Conservation (phyloP, 306 rosid genomes). For the Castanea crenata region DNA sequence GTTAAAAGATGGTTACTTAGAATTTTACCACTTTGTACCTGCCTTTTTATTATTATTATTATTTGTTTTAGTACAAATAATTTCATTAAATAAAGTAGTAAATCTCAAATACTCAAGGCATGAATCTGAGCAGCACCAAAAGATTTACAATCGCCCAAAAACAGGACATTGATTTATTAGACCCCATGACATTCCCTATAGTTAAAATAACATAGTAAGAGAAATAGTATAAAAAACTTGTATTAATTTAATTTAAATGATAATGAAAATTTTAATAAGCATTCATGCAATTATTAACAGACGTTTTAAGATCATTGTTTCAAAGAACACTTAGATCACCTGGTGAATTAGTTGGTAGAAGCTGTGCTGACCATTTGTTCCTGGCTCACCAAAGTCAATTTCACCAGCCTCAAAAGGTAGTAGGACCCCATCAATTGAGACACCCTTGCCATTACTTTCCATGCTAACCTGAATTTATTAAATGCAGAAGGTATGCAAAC, state of each 20-base stretch:
- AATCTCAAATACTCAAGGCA: no score
- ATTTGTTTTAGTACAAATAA: no score
- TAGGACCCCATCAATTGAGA: slow-evolving; percentile 85
- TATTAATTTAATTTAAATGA: background rate
- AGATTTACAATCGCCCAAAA: no score
- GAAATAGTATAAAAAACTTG: background rate
- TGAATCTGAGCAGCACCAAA: no score
- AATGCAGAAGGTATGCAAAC: no score
- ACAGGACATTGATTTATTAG: no score
- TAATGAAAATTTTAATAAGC: background rate
- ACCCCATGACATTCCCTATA: background rate
- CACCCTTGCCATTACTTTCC: slow-evolving; percentile 99
- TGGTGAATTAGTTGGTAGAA: slow-evolving; percentile 98
- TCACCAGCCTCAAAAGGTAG: no score
- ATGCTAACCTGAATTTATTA: no score
- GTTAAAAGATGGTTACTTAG: no score
- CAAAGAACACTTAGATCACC: slow-evolving; percentile 39
- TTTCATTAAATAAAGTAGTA: no score
- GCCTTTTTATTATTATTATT: no score
- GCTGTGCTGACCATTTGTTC: slow-evolving; percentile 98
- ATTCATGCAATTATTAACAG: background rate
- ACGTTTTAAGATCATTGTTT: background rate
- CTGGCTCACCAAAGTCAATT: slow-evolving; percentile 97
- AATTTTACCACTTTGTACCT: background rate
- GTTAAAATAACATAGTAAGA: background rate